A percentile compares a stretch with the other conserved stretches of the same genome.
phyloP scores from a whole-genome alignment of 805 yeast species.

The Kodamaea neixiangensis region DNA sequence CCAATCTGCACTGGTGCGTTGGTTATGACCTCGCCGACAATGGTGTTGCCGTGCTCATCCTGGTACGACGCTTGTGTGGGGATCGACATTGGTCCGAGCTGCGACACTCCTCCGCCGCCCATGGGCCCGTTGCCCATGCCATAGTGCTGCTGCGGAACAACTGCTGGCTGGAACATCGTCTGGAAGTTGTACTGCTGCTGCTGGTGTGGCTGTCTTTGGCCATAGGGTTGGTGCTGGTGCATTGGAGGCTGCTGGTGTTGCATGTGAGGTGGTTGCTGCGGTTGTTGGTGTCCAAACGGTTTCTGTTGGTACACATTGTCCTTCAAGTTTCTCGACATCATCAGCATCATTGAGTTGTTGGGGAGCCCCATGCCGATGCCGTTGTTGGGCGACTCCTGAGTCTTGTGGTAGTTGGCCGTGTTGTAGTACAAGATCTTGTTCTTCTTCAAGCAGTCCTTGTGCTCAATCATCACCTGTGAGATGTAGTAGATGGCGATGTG shows the following conservation, averaged over 20 bases:
- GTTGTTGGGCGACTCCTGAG: slow-evolving; percentile 16
- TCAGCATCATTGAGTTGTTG: slow-evolving; percentile 26
- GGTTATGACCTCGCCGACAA: slow-evolving; percentile 44
- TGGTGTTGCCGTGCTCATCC: slow-evolving; percentile 46
- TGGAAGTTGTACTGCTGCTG: slow-evolving; percentile 35
- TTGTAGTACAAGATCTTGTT: slow-evolving; percentile 59
- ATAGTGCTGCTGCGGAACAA: slow-evolving; percentile 33
- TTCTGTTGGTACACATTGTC: slow-evolving; percentile 2
- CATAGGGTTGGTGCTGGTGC: slow-evolving; percentile 13
- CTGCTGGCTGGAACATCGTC: slow-evolving; percentile 42
- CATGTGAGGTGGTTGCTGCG: slow-evolving; percentile 19
- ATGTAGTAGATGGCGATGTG: slow-evolving; percentile 80
- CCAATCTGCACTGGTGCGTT: slow-evolving; percentile 37
- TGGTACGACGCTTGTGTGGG: slow-evolving; percentile 40
- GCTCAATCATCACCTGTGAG: slow-evolving; percentile 65
- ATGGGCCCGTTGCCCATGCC: slow-evolving; percentile 12
- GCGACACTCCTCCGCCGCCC: slow-evolving; percentile 4
- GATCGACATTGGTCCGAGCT: slow-evolving; percentile 11
- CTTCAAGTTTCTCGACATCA: slow-evolving; percentile 18
- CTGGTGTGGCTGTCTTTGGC: slow-evolving; percentile 14
- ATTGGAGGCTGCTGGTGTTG: slow-evolving; percentile 8
- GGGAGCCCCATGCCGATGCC: slow-evolving; percentile 3
- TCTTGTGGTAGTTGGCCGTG: slow-evolving; percentile 47
- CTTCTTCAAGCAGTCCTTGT: slow-evolving; percentile 52
- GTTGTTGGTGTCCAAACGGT: slow-evolving; percentile 5